phyloP scores from a whole-genome alignment of 176 grass and related monocot species.

The Hordeum marinum region DNA sequence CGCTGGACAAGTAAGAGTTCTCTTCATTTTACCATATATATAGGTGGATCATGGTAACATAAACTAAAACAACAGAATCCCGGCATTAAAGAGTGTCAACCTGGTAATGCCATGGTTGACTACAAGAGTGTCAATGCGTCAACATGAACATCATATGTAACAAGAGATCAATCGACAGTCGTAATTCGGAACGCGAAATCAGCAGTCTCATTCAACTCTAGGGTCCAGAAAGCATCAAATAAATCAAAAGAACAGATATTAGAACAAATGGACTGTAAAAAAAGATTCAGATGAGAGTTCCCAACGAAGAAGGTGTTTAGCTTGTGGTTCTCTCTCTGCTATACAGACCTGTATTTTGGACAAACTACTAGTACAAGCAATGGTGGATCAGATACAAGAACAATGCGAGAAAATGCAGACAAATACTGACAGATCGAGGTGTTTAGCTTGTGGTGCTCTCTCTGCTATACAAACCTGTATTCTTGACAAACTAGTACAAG shows the following conservation, averaged over 20 bases:
- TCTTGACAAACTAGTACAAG: too few relatives aligned
- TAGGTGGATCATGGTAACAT: too few relatives aligned
- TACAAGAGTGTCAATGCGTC: neutral
- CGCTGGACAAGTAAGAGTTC: too few relatives aligned
- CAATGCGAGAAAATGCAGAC: too few relatives aligned
- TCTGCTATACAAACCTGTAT: neutral
- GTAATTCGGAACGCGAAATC: neutral
- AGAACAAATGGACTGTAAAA: neutral
- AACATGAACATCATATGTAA: neutral
- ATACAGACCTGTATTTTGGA: neutral
- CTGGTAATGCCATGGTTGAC: neutral
- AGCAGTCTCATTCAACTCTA: neutral
- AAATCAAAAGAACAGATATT: neutral
- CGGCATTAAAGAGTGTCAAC: too few relatives aligned
- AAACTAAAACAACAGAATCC: too few relatives aligned
- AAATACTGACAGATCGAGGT: too few relatives aligned
- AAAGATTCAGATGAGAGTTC: neutral
- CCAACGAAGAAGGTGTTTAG: neutral
- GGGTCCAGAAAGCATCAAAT: neutral
- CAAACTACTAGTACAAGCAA: neutral
- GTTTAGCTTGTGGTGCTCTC: neutral
- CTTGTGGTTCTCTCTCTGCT: neutral
- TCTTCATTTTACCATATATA: too few relatives aligned
- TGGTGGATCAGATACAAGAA: too few relatives aligned
- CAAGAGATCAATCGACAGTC: neutral